Conservation (phyloP, 179 eudicot species). For the Silene noctiflora region DNA sequence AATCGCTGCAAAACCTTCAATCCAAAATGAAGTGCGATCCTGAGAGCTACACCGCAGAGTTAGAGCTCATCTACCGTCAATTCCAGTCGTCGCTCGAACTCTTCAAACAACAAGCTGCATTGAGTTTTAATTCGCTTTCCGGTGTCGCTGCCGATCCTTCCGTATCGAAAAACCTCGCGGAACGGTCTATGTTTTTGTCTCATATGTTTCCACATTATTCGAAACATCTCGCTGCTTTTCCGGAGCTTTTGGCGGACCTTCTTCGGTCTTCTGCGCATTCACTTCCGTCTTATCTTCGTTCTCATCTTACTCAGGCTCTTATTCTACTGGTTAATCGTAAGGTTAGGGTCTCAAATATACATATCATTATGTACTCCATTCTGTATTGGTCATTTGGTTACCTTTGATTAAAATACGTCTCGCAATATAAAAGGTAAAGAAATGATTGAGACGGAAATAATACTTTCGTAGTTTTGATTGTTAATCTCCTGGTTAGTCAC, state of each 20-base stretch:
- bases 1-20: constrained; percentile 60
- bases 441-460: too few species aligned
- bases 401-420: too few species aligned
- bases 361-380: too few species aligned
- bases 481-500: too few species aligned
- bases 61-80: constrained; percentile 50
- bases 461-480: too few species aligned
- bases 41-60: constrained; percentile 66
- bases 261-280: constrained; percentile 43
- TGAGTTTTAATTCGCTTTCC: constrained; percentile 64
- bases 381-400: too few species aligned
- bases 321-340: constrained; percentile 68
- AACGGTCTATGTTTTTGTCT: constrained; percentile 66
- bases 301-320: constrained; percentile 61
- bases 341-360: constrained; percentile 33
- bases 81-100: constrained; percentile 73
- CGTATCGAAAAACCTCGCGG: constrained; percentile 70
- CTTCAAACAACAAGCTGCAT: constrained; percentile 70
- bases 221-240: constrained; percentile 42
- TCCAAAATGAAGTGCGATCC: constrained; percentile 93
- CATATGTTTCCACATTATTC: constrained; percentile 73
- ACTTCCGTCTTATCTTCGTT: constrained; percentile 56
- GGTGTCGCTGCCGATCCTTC: constrained; percentile 55
- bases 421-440: too few species aligned
- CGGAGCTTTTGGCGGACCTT: constrained; percentile 51